Evolutionary conservation across 1,284 basidiomycete genomes (phyloP).

Genomic region (Cutaneotrichosporon cutaneum): DNA sequence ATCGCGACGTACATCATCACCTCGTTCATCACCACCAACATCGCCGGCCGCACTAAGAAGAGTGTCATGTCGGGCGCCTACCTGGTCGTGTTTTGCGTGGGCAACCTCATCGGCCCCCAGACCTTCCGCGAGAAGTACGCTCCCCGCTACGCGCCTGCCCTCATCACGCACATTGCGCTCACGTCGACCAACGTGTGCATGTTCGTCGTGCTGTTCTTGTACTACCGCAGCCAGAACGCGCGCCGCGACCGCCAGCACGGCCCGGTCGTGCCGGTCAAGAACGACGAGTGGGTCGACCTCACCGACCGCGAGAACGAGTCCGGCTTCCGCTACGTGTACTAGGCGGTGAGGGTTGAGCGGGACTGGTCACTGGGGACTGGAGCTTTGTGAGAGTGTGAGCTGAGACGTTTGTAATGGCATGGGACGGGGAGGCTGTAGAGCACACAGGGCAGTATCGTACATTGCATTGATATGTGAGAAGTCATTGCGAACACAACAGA

Average conservation of each 20-base stretch:
- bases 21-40: neutral
- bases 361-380: too few species aligned
- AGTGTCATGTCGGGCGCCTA: slow-evolving; percentile 16
- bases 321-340: too few species aligned
- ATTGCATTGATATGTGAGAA: too few species aligned
- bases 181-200: neutral
- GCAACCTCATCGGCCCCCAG: slow-evolving; percentile 22
- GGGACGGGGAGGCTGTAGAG: too few species aligned
- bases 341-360: too few species aligned
- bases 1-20: slow-evolving; percentile 5
- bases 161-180: slow-evolving; percentile 3
- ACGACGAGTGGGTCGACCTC: neutral
- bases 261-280: neutral
- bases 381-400: too few species aligned
- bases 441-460: too few species aligned
- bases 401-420: too few species aligned
- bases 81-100: slow-evolving; percentile 15
- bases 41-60: slow-evolving; percentile 33
- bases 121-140: slow-evolving; percentile 14
- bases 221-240: neutral
- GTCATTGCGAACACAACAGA: too few species aligned
- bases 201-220: neutral
- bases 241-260: neutral
- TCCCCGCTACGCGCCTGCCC: slow-evolving; percentile 4
- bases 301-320: too few species aligned